Evolutionary conservation across 2,329 filamentous ascomycete genomes (phyloP), one percentile per base, ranked within the genome.

Genomic region (Fusarium marasasianum): DNA sequence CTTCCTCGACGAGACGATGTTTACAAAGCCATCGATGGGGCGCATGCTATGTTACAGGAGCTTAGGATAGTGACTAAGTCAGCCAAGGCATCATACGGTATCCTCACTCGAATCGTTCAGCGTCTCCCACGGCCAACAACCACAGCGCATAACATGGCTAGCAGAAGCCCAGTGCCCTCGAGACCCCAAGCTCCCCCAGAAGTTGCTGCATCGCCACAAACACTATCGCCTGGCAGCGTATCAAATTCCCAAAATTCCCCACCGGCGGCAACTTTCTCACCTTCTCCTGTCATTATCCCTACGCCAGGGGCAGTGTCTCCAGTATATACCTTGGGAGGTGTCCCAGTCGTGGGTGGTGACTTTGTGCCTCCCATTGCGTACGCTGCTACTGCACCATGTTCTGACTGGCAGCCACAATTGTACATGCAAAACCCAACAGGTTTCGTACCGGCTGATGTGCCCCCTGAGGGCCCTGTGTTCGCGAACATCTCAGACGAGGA

Each of bases 1-100:
- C 79, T 88, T 7, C 82, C 83, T 9, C 81, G 81, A 18, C 83
- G 84, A 18, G 79, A 83, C 4, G 81, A 85, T 22, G 80, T 86
- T 22, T 73, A 85, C 29, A 67, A 81, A 54, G 81, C 81, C 4
- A 84, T 89, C 38, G 77, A 80, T 7, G 73, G 76, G 6, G 81
- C 83, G 1, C 75, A 84, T 37, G 71, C 72, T 14, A 80, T 83
- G 78, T 72, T 86, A 26, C 73, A 79, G 37, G 77, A 75, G 15
- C 71, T 84, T 10, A 76, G 76, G 10, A 75, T 63, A 31, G 76
- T 79, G 47, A 79, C 78, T 5, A 79, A 81, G 53, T 79, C 80
- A 13, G 82, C 80, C 7, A 79, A 76, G 53, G 77, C 79, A 17
- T 81, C 80, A 8, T 81, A 79, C 56, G 77, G 79, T 6, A 75